Evolutionary conservation across 352 stramenopile species (phyloP).

Genomic region (Phytophthora cactorum): DNA sequence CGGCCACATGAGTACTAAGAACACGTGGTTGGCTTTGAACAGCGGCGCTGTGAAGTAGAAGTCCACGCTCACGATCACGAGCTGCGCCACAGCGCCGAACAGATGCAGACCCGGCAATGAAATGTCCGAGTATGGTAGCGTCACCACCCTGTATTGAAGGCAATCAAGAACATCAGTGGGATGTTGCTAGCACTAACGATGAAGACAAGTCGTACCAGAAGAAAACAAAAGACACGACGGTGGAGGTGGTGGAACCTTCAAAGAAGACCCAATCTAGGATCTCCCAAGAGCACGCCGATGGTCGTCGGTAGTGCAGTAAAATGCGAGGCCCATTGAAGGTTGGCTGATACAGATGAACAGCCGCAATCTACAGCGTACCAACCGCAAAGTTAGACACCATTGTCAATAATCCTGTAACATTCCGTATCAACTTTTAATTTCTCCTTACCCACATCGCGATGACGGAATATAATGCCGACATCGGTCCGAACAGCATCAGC

Average conservation of each 20-base stretch:
- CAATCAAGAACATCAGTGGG: constrained; percentile 5
- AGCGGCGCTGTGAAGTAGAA: constrained; percentile 69
- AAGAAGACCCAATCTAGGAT: constrained; percentile 75
- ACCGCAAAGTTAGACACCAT: not conserved
- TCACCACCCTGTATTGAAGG: constrained; percentile 36
- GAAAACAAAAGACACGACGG: constrained; percentile 51
- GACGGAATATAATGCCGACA: constrained; percentile 55
- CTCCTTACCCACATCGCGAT: constrained; percentile 59
- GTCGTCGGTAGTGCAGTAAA: constrained; percentile 55
- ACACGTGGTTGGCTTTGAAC: constrained; percentile 69
- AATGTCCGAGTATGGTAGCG: constrained; percentile 45
- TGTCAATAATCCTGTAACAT: not conserved
- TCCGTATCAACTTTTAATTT: not conserved
- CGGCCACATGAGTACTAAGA: constrained; percentile 63
- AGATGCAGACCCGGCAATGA: constrained; percentile 37
- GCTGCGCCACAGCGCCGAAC: constrained; percentile 47
- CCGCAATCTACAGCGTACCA: constrained; percentile 38
- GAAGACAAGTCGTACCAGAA: constrained; percentile 49
- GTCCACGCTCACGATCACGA: constrained; percentile 54
- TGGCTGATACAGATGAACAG: constrained; percentile 62
- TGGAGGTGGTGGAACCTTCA: constrained; percentile 56
- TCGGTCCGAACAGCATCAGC: constrained; percentile 49
- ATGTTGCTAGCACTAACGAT: not conserved
- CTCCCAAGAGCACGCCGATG: constrained; percentile 63
- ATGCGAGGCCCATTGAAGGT: constrained; percentile 66